Evolutionary conservation across 345 rosid species (phyloP), one percentile per base, ranked within the genome.

Genomic region (Citrus sp.): DNA sequence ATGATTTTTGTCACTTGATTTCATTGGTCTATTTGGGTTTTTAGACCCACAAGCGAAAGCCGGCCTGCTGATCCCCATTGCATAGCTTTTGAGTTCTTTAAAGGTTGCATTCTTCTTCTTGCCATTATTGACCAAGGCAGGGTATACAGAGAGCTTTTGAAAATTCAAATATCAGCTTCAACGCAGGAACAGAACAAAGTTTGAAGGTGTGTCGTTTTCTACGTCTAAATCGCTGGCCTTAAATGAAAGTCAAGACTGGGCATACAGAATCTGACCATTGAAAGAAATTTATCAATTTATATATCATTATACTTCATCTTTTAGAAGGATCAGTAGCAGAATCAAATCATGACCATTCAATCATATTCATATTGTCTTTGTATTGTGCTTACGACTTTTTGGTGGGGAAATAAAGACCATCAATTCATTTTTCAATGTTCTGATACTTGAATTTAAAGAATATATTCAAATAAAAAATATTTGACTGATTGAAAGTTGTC

Each of bases 21-120:
- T 80, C 76, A 67, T 68, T 75, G 84, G 79, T 63, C 49, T 76
- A 28, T 65, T n/a, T 51, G 58, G 35, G 76, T 81, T 68, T 67
- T 76, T 22, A 74, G 82, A 72, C 80, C 66, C 82, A 72, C 78
- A 71, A 68, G 60, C 66, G 38, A 46, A 55, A 34, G 67, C 25
- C 72, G 49, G 46, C 28, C 18, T 68, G 35, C 49, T 40, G 14
- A 55, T 35, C 51, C 34, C 16, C 51, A 1, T 46, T 46, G 58
- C 51, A 12, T 28, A 28, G 69, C 70, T 49, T 67, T 66, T 34
- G 34, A 61, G 81, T 35, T 67, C 66, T 74, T 75, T 71, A 30
- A 78, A 69, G 67, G 77, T 25, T 73, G 37, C 62, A 22, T 67
- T 69, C 59, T 42, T 67, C 32, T 54, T 54, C 40, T 18, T 18